Conservation (phyloP, 331 rosid genomes). For the Phaseolus coccineus region DNA sequence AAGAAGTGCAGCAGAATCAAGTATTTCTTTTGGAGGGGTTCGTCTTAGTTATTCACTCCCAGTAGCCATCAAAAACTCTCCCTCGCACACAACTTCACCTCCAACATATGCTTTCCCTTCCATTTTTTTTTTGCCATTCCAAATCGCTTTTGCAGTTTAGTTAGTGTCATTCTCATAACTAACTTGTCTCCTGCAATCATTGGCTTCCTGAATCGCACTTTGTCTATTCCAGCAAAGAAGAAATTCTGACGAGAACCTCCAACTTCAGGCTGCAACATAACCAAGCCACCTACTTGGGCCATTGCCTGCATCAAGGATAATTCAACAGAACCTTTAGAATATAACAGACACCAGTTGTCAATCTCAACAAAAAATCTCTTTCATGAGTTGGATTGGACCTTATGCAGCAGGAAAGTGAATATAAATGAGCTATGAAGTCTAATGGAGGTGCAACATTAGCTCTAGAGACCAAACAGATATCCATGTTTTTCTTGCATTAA, state of each 20-base stretch:
- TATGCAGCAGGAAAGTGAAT: background rate
- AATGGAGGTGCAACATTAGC: conserved; percentile 8
- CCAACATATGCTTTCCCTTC: conserved; percentile 91
- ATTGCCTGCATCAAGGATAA: conserved; percentile 65
- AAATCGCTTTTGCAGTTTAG: conserved; percentile 77
- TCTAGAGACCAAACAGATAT: background rate
- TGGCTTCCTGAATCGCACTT: conserved; percentile 85
- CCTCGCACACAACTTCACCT: conserved; percentile 88
- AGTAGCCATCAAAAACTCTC: conserved; percentile 82
- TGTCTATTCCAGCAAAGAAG: conserved; percentile 92
- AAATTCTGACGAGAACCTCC: conserved; percentile 84
- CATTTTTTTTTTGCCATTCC: conserved; percentile 77
- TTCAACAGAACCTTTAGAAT: background rate
- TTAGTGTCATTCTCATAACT: conserved; percentile 88
- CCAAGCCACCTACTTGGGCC: conserved; percentile 90
- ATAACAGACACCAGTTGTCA: background rate
- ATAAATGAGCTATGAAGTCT: background rate
- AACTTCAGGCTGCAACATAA: conserved; percentile 84
- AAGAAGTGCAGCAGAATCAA: conserved; percentile 36
- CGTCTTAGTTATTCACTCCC: conserved; percentile 48
- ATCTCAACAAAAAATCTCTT: conserved; percentile 9
- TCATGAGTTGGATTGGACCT: background rate
- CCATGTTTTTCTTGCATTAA: background rate
- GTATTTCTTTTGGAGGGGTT: background rate
- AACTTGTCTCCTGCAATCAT: conserved; percentile 91